These are phyloP conservation scores for Umbilicaria muhlenbergii DNA, from an alignment of 495 filamentous ascomycete genomes.

Conservation along the genomic window DNA sequence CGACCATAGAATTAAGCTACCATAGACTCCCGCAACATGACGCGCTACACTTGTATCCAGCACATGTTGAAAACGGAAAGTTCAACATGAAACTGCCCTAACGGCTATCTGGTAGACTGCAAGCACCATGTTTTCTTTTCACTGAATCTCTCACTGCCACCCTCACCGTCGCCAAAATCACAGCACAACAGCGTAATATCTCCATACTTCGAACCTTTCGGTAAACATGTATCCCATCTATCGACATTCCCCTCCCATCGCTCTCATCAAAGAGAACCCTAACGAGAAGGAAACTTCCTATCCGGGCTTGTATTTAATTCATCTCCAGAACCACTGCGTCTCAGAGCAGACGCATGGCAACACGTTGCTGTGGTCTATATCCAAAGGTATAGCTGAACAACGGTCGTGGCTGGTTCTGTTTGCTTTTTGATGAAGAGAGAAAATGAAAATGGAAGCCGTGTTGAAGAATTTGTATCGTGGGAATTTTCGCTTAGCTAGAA, in stretches of 20 bases:
- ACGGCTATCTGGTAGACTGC: too few relatives aligned
- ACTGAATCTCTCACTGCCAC: slow-evolving; percentile 15
- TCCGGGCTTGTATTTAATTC: slow-evolving; percentile 31
- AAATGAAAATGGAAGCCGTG: slow-evolving; percentile 17
- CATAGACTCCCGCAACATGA: not conserved
- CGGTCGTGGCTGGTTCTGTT: slow-evolving; percentile 52
- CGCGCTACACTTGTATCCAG: not conserved
- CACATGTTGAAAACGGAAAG: not conserved
- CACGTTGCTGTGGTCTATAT: slow-evolving; percentile 34
- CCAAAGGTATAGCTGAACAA: slow-evolving; percentile 28
- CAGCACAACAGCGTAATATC: too few relatives aligned
- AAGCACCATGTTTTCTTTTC: too few relatives aligned
- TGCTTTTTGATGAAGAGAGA: slow-evolving; percentile 34
- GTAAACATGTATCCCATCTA: slow-evolving; percentile 42
- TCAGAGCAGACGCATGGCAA: slow-evolving; percentile 38
- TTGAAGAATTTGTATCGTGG: slow-evolving; percentile 7
- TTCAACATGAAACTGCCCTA: slow-evolving; percentile 15
- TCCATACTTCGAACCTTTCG: not conserved
- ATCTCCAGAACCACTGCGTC: slow-evolving; percentile 41
- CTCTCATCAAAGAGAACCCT: slow-evolving; percentile 47
- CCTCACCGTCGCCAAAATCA: too few relatives aligned
- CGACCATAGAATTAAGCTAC: not conserved
- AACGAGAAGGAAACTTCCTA: slow-evolving; percentile 50
- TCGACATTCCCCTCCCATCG: slow-evolving; percentile 51
- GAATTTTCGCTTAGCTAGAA: too few relatives aligned